Percentiles rank a stretch among this genome's conserved stretches.
Evolutionary conservation across 2,329 filamentous ascomycete species (phyloP).

Genomic region (Pseudogymnoascus sp.): DNA sequence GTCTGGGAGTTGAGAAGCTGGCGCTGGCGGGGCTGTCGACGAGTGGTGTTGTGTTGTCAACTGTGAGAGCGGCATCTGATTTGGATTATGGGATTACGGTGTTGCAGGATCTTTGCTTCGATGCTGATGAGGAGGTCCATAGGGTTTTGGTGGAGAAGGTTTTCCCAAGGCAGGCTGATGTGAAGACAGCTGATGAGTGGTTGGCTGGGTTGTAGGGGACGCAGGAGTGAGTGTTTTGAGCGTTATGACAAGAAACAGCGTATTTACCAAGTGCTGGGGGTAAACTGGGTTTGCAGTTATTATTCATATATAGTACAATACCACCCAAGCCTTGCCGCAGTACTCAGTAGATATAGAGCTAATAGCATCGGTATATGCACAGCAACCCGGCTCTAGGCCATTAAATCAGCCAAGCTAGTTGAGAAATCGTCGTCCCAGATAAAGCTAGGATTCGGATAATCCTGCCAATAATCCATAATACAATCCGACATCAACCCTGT

Average conservation of each 20-base stretch:
- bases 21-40: slow-evolving; percentile 31
- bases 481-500: background rate
- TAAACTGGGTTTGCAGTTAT: too few species aligned
- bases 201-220: slow-evolving; percentile 8
- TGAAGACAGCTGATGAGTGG: slow-evolving; percentile 28
- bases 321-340: too few species aligned
- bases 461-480: slow-evolving; percentile 3
- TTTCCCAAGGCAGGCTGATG: slow-evolving; percentile 26
- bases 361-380: background rate
- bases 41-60: slow-evolving; percentile 33
- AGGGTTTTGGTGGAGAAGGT: slow-evolving; percentile 29
- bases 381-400: background rate
- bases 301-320: background rate
- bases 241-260: too few species aligned
- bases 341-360: too few species aligned
- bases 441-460: background rate
- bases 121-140: slow-evolving; percentile 30
- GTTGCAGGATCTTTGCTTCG: slow-evolving; percentile 31
- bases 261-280: too few species aligned
- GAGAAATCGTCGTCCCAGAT: slow-evolving; percentile 2
- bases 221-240: background rate
- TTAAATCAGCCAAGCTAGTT: background rate
- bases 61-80: slow-evolving; percentile 31
- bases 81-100: slow-evolving; percentile 31
- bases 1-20: slow-evolving; percentile 24